Evolutionary conservation across 2,329 filamentous ascomycete species (phyloP), one percentile per base, ranked within the genome.

Genomic region (Phyllosticta paracitricarpa): DNA sequence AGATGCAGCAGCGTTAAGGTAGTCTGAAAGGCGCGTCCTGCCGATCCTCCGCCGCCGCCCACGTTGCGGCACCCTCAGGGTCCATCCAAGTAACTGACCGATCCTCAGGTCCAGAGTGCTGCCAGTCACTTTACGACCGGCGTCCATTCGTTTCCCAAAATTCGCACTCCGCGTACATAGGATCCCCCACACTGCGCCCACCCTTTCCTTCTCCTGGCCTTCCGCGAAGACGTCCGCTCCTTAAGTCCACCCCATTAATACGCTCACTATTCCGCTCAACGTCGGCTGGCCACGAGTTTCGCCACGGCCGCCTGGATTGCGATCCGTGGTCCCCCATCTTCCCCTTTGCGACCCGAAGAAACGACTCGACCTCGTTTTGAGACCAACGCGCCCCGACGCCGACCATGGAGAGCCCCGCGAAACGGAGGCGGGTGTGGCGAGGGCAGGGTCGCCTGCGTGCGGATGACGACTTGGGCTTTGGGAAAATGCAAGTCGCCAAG

Each of bases 101-200:
- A 40, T 17, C 33, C 33, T 40, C 60, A 61, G 60, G 60, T 58
- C 51, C 60, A 57, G 52, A 51, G 51, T 51, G 60, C 56, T 68
- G 71, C 70, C 71, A 72, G 69, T 69, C 60, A 30, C 59, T 51
- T 30, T 48, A 68, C 63, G 58, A 66, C 70, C 72, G 72, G 73
- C 72, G 72, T 75, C 73, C 74, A 65, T 68, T 75, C 73, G 66
- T 74, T 75, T 69, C 67, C 64, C 64, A 58, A 70, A 58, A 69
- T 70, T 68, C 61, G 58, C 60, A 62, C 57, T 26, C 56, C 33
- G 35, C 66, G 62, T 63, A 64, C 52, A 62, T 62, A 56, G 64
- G 52, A 40, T 40, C 33, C 33, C 52, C 59, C 57, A 63, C 53
- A 56, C 65, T 72, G 71, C 72, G 74, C 74, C 72, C 71, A 72